phyloP scores from a whole-genome alignment of 768 basidiomycete species.

The Multifurca ochricompacta region DNA sequence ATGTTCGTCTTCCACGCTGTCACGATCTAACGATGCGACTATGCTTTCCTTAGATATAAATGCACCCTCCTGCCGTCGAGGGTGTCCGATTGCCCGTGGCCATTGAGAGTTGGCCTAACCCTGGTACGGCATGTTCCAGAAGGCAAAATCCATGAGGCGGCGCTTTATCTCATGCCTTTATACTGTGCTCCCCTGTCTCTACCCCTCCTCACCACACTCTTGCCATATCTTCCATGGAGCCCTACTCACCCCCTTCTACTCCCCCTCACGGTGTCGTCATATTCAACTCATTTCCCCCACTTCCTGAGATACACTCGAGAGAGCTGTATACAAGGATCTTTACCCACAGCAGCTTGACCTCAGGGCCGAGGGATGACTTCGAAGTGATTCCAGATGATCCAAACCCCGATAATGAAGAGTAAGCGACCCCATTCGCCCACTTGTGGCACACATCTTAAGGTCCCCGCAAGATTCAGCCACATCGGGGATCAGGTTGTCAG shows the following conservation, averaged over 20 bases:
- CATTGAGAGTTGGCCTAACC: neutral
- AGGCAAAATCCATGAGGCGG: neutral
- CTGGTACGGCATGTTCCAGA: neutral
- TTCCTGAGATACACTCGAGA: neutral
- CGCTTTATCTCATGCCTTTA: neutral
- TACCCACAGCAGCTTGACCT: neutral
- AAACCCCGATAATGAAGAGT: neutral
- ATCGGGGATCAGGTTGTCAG: constrained; percentile 10
- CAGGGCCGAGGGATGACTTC: neutral
- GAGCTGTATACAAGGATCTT: neutral
- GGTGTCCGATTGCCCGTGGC: neutral
- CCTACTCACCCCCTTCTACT: neutral
- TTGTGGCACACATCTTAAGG: neutral
- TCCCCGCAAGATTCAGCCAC: neutral
- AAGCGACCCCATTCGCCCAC: neutral
- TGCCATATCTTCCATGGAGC: neutral
- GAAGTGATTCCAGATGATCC: neutral
- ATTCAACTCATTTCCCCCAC: neutral
- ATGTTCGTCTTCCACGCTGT: neutral
- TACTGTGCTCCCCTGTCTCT: neutral
- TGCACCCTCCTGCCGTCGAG: neutral
- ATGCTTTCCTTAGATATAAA: neutral
- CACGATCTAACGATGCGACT: neutral
- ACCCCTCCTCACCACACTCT: neutral
- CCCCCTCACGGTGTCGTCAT: neutral